Evolutionary conservation across 805 yeast species (phyloP).

Genomic region (Wickerhamomyces mucosus): DNA sequence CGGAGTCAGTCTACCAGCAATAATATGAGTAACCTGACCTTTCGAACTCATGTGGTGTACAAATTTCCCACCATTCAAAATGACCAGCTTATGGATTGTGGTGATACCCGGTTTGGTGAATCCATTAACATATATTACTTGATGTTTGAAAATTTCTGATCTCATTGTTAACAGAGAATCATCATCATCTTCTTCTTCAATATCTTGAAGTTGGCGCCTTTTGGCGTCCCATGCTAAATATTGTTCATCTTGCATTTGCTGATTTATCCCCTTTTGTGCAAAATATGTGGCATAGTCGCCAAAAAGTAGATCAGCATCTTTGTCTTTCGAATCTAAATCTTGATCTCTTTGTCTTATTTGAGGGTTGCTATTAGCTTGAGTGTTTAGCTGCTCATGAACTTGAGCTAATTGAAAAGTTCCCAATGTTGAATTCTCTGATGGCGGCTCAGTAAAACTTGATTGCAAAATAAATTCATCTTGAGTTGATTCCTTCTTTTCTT

Average conservation of each 20-base stretch:
- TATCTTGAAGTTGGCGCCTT: slow-evolving; percentile 19
- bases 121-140: slow-evolving; percentile 79
- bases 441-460: no score
- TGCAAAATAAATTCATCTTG: no score
- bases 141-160: slow-evolving; percentile 43
- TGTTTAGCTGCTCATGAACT: no score
- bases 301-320: slow-evolving; percentile 27
- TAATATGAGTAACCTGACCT: slow-evolving; percentile 71
- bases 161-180: not conserved
- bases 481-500: no score
- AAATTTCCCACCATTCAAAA: slow-evolving; percentile 73
- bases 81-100: slow-evolving; percentile 60
- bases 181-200: slow-evolving; percentile 1
- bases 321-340: not conserved
- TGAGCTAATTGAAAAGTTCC: no score
- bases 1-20: slow-evolving; percentile 74
- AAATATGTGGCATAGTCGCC: slow-evolving; percentile 66
- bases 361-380: no score
- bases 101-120: slow-evolving; percentile 74
- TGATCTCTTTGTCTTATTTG: not conserved
- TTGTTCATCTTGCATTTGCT: slow-evolving; percentile 46
- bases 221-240: slow-evolving; percentile 39
- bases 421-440: no score
- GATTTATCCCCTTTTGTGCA: slow-evolving; percentile 48
- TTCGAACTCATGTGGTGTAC: slow-evolving; percentile 61